A percentile compares a stretch with the other conserved stretches of the same genome.
phyloP scores from a whole-genome alignment of 495 filamentous ascomycete species.

The Wilcoxina mikolae region DNA sequence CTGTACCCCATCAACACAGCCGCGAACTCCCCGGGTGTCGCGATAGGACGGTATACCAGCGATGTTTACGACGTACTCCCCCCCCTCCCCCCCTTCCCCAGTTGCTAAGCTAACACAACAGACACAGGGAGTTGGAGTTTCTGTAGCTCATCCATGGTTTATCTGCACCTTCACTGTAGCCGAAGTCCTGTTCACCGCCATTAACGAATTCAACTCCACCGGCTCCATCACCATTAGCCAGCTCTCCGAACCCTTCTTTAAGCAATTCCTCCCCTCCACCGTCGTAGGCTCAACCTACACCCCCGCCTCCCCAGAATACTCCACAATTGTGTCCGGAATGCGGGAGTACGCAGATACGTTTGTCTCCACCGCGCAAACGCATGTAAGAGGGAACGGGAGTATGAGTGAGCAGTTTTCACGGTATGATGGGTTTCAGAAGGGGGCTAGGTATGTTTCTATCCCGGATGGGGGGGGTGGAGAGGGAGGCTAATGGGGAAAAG shows the following conservation, averaged over 20 bases:
- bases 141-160: conserved; percentile 39
- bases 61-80: conserved; percentile 46
- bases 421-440: conserved; percentile 17
- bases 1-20: conserved; percentile 46
- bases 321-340: conserved; percentile 36
- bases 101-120: conserved; percentile 13
- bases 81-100: conserved; percentile 45
- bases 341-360: conserved; percentile 49
- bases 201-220: conserved; percentile 40
- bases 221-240: conserved; percentile 34
- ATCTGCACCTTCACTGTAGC: conserved; percentile 45
- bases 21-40: conserved; percentile 38
- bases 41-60: conserved; percentile 54
- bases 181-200: conserved; percentile 47
- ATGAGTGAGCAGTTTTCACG: conserved; percentile 45
- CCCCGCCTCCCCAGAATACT: conserved; percentile 34
- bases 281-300: conserved; percentile 35
- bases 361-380: conserved; percentile 36
- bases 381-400: conserved; percentile 39
- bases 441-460: conserved; percentile 8
- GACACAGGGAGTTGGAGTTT: conserved; percentile 13
- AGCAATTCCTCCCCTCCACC: conserved; percentile 34
- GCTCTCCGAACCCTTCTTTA: conserved; percentile 40
- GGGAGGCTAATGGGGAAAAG: background rate
- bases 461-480: background rate